A percentile compares a stretch with the other conserved stretches of the same genome.
These are phyloP conservation scores for Musa acuminata DNA, from an alignment of 176 grass and related monocot species.

Conservation along the genomic window DNA sequence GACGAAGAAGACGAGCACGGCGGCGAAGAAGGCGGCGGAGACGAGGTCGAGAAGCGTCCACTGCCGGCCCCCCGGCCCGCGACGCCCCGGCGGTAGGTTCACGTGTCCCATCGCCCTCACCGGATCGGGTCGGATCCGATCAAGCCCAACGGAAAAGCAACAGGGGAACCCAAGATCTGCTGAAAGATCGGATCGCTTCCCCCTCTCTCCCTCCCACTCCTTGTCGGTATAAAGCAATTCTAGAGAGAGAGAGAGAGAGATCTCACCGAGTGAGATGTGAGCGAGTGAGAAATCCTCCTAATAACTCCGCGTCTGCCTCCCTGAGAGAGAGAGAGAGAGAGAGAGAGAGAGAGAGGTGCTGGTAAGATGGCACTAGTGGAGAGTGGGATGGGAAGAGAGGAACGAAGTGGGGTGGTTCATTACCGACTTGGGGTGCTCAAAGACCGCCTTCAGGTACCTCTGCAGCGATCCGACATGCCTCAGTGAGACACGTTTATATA, in stretches of 20 bases:
- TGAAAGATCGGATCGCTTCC: neutral
- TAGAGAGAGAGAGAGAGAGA: neutral
- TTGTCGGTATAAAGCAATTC: neutral
- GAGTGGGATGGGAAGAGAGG: neutral
- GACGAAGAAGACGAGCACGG: slow-evolving; percentile 67
- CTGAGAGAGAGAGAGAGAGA: neutral
- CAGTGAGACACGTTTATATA: too few species aligned
- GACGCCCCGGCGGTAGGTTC: slow-evolving; percentile 43
- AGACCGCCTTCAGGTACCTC: too few species aligned
- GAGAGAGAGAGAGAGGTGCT: neutral
- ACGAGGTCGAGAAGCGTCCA: slow-evolving; percentile 70
- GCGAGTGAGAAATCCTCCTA: too few species aligned
- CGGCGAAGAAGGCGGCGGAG: slow-evolving; percentile 49
- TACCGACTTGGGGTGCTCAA: neutral
- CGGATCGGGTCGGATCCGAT: neutral
- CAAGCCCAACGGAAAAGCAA: neutral
- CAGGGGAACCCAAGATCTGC: neutral
- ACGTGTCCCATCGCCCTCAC: slow-evolving; percentile 27
- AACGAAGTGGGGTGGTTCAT: neutral
- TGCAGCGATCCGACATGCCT: too few species aligned
- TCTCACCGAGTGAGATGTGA: too few species aligned
- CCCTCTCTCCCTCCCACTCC: neutral
- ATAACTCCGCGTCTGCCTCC: too few species aligned
- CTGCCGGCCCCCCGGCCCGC: slow-evolving; percentile 29
- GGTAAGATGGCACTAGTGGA: neutral